Conservation (phyloP, 1,284 basidiomycete species). For the Malassezia furfur region DNA sequence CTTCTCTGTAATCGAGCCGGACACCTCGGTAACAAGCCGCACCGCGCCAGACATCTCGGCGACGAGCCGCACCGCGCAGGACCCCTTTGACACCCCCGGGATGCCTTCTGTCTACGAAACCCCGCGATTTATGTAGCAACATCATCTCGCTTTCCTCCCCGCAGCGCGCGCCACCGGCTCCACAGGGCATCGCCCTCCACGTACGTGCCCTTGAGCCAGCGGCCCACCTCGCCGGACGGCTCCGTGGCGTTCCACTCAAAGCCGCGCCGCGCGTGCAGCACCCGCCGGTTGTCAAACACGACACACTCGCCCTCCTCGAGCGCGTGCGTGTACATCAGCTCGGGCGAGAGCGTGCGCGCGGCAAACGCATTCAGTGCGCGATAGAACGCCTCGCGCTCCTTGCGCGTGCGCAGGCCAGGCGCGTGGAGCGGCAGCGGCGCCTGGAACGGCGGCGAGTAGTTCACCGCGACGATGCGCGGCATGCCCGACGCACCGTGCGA, state of each 20-base stretch:
- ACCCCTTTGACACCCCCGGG: neutral
- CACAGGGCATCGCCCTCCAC: conserved; percentile 67
- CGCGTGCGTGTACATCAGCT: conserved; percentile 59
- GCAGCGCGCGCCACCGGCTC: conserved; percentile 51
- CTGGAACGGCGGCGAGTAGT: conserved; percentile 94
- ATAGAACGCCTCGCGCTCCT: conserved; percentile 28
- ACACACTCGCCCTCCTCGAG: conserved; percentile 76
- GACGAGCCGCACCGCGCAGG: neutral
- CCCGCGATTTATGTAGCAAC: neutral
- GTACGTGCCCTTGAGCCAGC: conserved; percentile 67
- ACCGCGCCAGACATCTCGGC: neutral
- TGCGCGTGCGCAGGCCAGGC: conserved; percentile 12
- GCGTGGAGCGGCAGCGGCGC: conserved; percentile 54
- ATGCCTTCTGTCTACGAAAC: neutral
- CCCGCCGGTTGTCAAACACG: conserved; percentile 84
- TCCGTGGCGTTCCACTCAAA: conserved; percentile 56
- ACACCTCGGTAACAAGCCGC: neutral
- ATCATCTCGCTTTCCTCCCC: neutral
- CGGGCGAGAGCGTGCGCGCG: conserved; percentile 56
- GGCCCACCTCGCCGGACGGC: conserved; percentile 29
- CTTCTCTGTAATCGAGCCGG: conserved; percentile 3
- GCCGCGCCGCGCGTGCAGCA: conserved; percentile 74
- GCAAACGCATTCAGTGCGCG: conserved; percentile 61
- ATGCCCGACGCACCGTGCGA: conserved; percentile 19
- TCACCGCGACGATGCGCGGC: conserved; percentile 54